Evolutionary conservation across 2,329 filamentous ascomycete species (phyloP), one percentile per base, ranked within the genome.

Genomic region (Teratosphaeria epicoccoides): DNA sequence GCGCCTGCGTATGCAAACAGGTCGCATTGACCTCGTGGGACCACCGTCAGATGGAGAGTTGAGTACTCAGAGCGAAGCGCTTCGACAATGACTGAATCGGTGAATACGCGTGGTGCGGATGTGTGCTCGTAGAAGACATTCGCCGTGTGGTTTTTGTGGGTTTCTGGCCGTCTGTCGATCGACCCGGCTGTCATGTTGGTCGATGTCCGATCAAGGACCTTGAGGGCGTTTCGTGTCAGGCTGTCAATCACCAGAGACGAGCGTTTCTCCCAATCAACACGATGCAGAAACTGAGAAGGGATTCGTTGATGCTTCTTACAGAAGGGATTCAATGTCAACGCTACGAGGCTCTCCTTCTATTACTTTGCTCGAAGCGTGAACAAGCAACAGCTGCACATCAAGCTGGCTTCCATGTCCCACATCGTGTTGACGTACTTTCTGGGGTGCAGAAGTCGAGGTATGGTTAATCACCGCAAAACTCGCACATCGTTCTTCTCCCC

Each of bases 31-130:
- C 49, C 49, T 25, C 52, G 49, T 4, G 72, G 72, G 1, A 66
- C 63, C 29, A 73, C 62, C 33, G 70, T 67, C 40, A 75, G 66
- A 52, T 73, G 70, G 20, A 74, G 69, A 25, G 72, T 53, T 12
- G 71, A 71, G 49, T 74, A 74, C 49, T 75, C 71, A 20, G 61
- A 64, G 46, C 71, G 71, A 9, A 75, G 62, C n/a, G 71, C 67
- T 52, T 73, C 68, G 46, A 71, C 65, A 22, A 75, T 57, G 24
- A 75, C 68, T 26, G 62, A 56, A 51, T 75, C 70, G 49, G 73
- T 74, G 53, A 70, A 68, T 59, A 73, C 53, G 53, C 72, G 70
- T 45, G 66, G 64, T 45, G 56, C 71, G 44, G 70, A 67, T 23
- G 71, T 69, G 55, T 75, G 71, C 46, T 73, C 65, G 59, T 72